Base-by-base conservation (phyloP, 2,329 filamentous ascomycete genomes). In the Elsinoe ampelina region DNA sequence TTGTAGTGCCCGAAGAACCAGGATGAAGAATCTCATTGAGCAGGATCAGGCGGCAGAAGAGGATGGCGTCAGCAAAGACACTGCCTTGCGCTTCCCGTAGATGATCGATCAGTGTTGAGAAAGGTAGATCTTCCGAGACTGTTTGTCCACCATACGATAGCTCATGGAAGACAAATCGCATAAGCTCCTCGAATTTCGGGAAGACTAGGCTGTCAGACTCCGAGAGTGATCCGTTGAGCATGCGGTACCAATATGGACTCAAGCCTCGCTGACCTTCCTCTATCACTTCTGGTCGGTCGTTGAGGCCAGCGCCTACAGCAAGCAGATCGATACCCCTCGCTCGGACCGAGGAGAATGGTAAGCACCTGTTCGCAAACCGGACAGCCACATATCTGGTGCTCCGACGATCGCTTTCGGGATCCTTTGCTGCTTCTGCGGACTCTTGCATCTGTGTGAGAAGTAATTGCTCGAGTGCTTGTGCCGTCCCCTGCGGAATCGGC, bases 221-320 rank as follows among this genome's bases (percentile, higher is more conserved):
- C 1, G 62, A 60, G 15, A 62, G 72, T 3, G 68, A 61, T 2
- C 67, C 57, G 73, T 86, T 85, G 11, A 84, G 70, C 66, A 85
- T 79, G 47, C 75, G 73, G 64, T 85, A 85, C 83, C 83, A 87
- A 65, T 86, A 85, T 10, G 85, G 84, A 70, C 95, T 89, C 3
- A 96, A 77, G 0, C 93, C 93, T 69, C 89, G 91, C 60, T 83
- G 84, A 1, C 90, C 93, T 72, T 97, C 92, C 67, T 98, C 93
- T 1, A 88, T 72, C 2, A 97, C 84, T 66, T 97, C 92, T 59
- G 84, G 86, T 45, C 87, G 81, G 67, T 91, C 86, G 52, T 82
- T 80, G 2, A 74, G 70, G 2, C 78, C 78, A 11, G 84, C 84
- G 13, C 81, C 83, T 7, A 93, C 75, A 6, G 91, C 92, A 51